Base-by-base conservation (phyloP, 2,329 filamentous ascomycete genomes). In the Colletotrichum musicola region DNA sequence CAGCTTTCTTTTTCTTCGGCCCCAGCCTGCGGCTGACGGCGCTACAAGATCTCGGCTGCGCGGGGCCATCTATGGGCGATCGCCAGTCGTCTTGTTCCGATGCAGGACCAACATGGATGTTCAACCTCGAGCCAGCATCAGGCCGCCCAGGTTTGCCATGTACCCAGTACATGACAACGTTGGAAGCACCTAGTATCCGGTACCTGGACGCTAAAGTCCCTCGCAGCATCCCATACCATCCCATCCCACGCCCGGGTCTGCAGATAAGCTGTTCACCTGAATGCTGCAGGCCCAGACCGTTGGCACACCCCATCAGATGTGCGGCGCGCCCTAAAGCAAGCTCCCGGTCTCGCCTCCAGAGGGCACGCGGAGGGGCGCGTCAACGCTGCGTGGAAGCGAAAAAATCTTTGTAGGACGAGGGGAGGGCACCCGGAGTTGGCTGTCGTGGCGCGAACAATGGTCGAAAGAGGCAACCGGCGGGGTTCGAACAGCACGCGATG, bases 21-120 rank as follows among this genome's bases (percentile, higher is more conserved):
- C 20, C 35, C 14, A 6, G 42, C 22, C 27, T 38, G 42, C 44
- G 27, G 38, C 53, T 53, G 35, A 40, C 20, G 56, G 53, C 64
- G 20, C 47, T 20, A 47, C 20, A 53, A 25, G 53, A 68, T 64
- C 64, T 53, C n/a, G 27, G 46, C 27, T 35, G 40, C 53, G 22
- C 10, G 46, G 10, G 16, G 12, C 22, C 18, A 44, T 42, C 60
- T 20, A 42, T 56, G 53, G 25, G 22, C 56, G 59, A 67, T 67
- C 64, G 58, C 60, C 64, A 50, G 56, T 50, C 51, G 50, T 51
- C 64, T 50, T 53, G 35, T 51, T 68, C 64, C 60, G 64, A 68
- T 63, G 47, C 64, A 58, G 61, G 10, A 30, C 38, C 25, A 44
- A 51, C 64, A 64, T 58, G 64, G 60, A 40, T 51, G 25, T 51